phyloP scores from a whole-genome alignment of 2,329 filamentous ascomycete genomes.

The Fonsecaea pugnacius region DNA sequence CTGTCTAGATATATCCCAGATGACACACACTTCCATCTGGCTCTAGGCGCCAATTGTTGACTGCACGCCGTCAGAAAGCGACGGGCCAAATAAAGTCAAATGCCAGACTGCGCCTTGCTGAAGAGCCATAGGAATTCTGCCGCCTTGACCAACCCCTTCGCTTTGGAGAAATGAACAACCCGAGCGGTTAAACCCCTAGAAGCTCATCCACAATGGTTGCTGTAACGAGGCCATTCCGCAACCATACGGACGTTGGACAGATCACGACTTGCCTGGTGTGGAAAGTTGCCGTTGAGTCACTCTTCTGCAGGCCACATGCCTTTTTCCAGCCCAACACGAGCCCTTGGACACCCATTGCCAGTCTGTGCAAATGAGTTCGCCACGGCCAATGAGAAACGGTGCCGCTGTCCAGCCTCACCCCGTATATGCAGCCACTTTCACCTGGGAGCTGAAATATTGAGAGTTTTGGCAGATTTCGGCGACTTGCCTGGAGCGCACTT shows the following conservation, averaged over 20 bases:
- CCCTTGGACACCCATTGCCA: not conserved
- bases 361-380: not conserved
- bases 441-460: conserved; percentile 18
- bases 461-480: not conserved
- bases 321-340: conserved; percentile 5
- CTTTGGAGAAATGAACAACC: not conserved
- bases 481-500: not conserved
- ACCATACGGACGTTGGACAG: not conserved
- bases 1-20: conserved; percentile 7
- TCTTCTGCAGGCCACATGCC: not conserved
- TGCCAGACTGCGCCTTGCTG: conserved; percentile 3
- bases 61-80: not conserved
- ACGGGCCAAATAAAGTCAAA: conserved; percentile 8
- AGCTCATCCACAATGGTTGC: not conserved
- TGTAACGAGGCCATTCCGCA: not conserved
- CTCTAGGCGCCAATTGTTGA: not conserved
- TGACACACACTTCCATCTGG: not conserved
- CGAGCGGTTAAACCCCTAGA: not conserved
- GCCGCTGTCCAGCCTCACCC: not conserved
- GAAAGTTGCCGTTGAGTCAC: not conserved
- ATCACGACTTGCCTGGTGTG: not conserved
- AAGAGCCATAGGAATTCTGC: not conserved
- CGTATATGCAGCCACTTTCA: conserved; percentile 25
- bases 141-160: not conserved
- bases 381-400: conserved; percentile 12